A percentile compares a stretch with the other conserved stretches of the same genome.
These are phyloP conservation scores for Calycina herbarum DNA, from an alignment of 2,329 filamentous ascomycete species.

Conservation along the genomic window DNA sequence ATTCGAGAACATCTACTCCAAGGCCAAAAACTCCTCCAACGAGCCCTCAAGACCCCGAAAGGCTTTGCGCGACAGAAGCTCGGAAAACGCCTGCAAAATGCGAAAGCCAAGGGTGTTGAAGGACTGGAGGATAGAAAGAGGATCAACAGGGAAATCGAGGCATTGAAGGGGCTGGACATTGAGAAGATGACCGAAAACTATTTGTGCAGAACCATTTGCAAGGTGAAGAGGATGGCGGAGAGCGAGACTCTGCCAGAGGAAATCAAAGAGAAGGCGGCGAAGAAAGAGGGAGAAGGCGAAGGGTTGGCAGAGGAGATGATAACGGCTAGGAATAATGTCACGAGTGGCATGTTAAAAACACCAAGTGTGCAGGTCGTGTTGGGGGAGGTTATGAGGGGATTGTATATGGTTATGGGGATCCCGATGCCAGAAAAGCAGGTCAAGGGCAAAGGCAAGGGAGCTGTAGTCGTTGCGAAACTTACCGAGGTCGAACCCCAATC, in stretches of 20 bases:
- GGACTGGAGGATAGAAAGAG: constrained; percentile 53
- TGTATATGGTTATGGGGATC: constrained; percentile 36
- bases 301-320: constrained; percentile 31
- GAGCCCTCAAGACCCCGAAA: constrained; percentile 70
- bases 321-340: constrained; percentile 49
- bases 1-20: constrained; percentile 53
- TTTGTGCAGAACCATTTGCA: constrained; percentile 50
- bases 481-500: constrained; percentile 16
- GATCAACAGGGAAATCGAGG: constrained; percentile 60
- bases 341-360: constrained; percentile 54
- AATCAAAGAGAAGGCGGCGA: constrained; percentile 31
- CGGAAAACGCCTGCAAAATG: constrained; percentile 56
- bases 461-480: constrained; percentile 5
- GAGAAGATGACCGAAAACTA: constrained; percentile 46
- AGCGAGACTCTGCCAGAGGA: constrained; percentile 45
- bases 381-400: constrained; percentile 37
- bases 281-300: constrained; percentile 34
- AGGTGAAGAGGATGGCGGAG: constrained; percentile 49
- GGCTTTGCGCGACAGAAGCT: constrained; percentile 77
- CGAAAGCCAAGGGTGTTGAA: constrained; percentile 43
- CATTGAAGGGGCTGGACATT: constrained; percentile 51
- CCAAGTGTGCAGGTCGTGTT: constrained; percentile 52
- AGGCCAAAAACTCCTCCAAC: constrained; percentile 59
- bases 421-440: constrained; percentile 28
- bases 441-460: constrained; percentile 21